Percentiles rank a stretch among this genome's conserved stretches.
These are phyloP conservation scores for Starmerella potacharoeniae DNA, from an alignment of 805 yeast genomes.

Conservation along the genomic window DNA sequence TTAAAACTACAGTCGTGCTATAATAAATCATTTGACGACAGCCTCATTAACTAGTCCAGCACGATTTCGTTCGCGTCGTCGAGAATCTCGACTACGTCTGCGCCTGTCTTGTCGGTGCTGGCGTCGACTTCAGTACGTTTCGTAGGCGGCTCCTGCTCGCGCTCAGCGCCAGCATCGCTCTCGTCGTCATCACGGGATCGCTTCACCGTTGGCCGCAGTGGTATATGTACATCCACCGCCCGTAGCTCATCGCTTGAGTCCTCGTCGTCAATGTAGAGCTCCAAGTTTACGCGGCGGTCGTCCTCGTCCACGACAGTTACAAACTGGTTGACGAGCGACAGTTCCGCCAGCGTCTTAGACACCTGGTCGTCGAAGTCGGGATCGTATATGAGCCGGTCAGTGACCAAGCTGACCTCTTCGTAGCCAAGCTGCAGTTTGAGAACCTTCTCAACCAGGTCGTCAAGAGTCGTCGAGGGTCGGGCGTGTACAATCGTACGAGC, in stretches of 20 bases:
- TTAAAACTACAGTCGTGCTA: not conserved
- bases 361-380: conserved; percentile 77
- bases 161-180: not conserved
- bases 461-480: conserved; percentile 31
- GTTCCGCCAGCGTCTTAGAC: conserved; percentile 36
- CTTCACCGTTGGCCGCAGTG: conserved; percentile 18
- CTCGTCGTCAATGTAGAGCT: conserved; percentile 24
- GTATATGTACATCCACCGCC: conserved; percentile 24
- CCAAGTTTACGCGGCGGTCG: conserved; percentile 51
- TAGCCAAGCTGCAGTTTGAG: conserved; percentile 43
- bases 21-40: not conserved
- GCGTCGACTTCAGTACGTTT: not conserved
- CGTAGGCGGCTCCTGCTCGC: not conserved
- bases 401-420: conserved; percentile 42
- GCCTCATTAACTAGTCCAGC: not conserved
- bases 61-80: conserved; percentile 4
- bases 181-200: conserved; percentile 16
- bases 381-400: conserved; percentile 65
- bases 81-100: not conserved
- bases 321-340: conserved; percentile 56
- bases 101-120: not conserved
- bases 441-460: conserved; percentile 38
- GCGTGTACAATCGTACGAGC: conserved; percentile 26
- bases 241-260: conserved; percentile 18
- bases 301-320: conserved; percentile 71